Percentiles rank a stretch among this genome's conserved stretches.
Conservation (phyloP, 176 grass and related monocot species). For the Rhynchospora tenuis region DNA sequence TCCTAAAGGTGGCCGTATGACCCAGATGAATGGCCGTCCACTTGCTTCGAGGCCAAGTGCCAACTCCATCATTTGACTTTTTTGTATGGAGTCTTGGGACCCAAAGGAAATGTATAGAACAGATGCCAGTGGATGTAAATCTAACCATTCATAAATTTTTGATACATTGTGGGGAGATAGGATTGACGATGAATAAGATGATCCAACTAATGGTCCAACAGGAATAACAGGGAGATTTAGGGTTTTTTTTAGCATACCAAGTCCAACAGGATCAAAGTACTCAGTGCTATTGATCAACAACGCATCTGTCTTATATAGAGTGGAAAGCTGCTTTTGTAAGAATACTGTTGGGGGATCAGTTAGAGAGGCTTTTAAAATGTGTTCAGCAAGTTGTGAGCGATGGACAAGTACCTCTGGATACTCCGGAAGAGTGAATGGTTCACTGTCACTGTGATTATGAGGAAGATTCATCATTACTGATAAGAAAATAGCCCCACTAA, state of each 20-base stretch:
- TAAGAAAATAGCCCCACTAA: not conserved
- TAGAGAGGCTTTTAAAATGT: not conserved
- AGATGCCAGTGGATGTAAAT: slow-evolving; percentile 3
- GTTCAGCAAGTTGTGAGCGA: slow-evolving; percentile 7
- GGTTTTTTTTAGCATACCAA: slow-evolving; percentile 22
- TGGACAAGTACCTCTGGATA: slow-evolving; percentile 19
- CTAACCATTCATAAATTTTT: not conserved
- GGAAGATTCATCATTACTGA: slow-evolving; percentile 10
- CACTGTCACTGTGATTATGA: not conserved
- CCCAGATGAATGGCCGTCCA: slow-evolving; percentile 21
- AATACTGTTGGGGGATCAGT: not conserved
- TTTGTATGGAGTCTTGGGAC: slow-evolving; percentile 17
- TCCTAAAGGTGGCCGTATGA: slow-evolving; percentile 17
- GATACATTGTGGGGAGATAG: not conserved
- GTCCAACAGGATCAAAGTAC: not conserved
- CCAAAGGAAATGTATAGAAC: slow-evolving; percentile 32
- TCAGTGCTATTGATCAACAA: slow-evolving; percentile 18
- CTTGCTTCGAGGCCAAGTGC: slow-evolving; percentile 22
- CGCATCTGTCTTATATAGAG: not conserved
- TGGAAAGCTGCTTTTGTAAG: not conserved
- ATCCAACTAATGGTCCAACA: not conserved
- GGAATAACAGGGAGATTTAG: not conserved
- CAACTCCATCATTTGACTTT: slow-evolving; percentile 32
- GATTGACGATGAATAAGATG: not conserved
- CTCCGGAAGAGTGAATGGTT: slow-evolving; percentile 10